These are phyloP conservation scores for Fraxinus americana DNA, from an alignment of 257 asterid species.

Conservation along the genomic window DNA sequence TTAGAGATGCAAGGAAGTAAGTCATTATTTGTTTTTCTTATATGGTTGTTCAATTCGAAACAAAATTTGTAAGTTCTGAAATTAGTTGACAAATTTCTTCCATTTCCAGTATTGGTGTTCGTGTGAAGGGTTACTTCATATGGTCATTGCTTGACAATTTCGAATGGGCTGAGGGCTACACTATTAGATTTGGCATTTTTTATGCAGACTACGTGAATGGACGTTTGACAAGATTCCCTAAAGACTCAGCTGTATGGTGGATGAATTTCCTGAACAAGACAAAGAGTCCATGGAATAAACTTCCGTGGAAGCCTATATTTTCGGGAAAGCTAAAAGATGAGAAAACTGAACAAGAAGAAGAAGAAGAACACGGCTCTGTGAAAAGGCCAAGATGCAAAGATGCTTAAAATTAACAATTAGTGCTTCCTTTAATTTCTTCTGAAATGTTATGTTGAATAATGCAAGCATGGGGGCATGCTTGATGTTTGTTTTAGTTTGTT, in stretches of 20 bases:
- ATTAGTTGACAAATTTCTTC: background rate
- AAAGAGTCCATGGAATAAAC: background rate
- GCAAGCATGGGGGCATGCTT: background rate
- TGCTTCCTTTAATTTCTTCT: background rate
- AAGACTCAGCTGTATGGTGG: constrained; percentile 18
- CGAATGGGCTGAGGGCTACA: constrained; percentile 19
- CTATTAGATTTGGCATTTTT: constrained; percentile 19
- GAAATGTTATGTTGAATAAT: background rate
- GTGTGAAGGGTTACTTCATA: constrained; percentile 13
- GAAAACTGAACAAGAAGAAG: background rate
- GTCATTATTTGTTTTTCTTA: background rate
- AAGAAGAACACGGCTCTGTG: background rate
- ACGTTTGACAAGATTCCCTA: constrained; percentile 12
- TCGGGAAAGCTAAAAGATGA: background rate
- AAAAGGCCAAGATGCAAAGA: too few species aligned
- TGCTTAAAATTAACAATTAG: background rate
- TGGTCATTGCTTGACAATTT: constrained; percentile 24
- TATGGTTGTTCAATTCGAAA: background rate
- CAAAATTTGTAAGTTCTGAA: background rate
- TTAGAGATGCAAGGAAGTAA: constrained; percentile 23
- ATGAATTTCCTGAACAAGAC: background rate
- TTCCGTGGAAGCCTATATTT: background rate
- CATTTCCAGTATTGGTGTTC: background rate
- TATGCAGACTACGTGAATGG: constrained; percentile 6
- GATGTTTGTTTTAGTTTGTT: background rate